Evolutionary conservation across 2,329 filamentous ascomycete genomes (phyloP), one percentile per base, ranked within the genome.

Genomic region (Phaeosphaeriaceae sp.): DNA sequence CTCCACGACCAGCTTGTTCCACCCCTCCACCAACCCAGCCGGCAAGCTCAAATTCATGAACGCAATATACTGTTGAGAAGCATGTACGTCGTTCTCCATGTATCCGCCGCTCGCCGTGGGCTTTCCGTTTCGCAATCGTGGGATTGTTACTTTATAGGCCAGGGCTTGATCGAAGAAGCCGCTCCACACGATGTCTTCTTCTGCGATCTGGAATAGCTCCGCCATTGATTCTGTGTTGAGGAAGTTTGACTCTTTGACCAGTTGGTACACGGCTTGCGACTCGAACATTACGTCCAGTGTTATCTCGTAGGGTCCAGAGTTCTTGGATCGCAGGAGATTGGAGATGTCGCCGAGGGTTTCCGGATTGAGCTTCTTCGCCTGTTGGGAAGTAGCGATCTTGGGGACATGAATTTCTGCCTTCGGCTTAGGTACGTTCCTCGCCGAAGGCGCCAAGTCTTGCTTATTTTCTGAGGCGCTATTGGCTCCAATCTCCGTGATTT

Each of bases 231-330:
- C 40, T n/a, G 53, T 47, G n/a, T 58, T 63, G 43, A 72, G 54
- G 22, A 68, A 49, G n/a, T 56, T 54, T 2, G 66, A 55, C 2
- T 49, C 53, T 50, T 71, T 71, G 19, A 83, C 75, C 10, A 46
- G 54, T n/a, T 56, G 44, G 32, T 80, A 85, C 0, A 69, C 65
- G 0, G 65, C 66, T 11, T 64, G 54, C 0, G 74, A 69, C 0
- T 68, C 68, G 64, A 86, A 86, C 53, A 86, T 81, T 35, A 84
- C 75, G 55, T 86, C 84, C 24, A 85, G 77, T 0, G 84, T 85
- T 26, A 86, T 75, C 60, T 86, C 83, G 58, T 78, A 86, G 0
- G 84, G 83, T 0, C 83, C 83, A 0, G 82, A 74, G 47, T 85
- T 85, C 65, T 86, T 86, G 3, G 67, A 70, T 7, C 67, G 59